Evolutionary conservation across 495 filamentous ascomycete genomes (phyloP).

Genomic region (Penicillium paxilli): DNA sequence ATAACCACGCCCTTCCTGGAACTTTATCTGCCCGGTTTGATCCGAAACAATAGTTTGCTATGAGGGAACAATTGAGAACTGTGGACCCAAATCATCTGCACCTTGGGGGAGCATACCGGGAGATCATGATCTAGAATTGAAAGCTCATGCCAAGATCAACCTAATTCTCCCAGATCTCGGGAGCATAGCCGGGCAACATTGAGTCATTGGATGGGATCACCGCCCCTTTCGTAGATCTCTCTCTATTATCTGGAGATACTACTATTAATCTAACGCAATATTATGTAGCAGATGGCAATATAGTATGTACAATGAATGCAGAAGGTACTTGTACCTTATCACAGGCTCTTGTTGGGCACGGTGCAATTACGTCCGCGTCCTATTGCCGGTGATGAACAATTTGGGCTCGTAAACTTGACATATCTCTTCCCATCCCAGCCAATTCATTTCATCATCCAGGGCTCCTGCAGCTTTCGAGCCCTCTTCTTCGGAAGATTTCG

Average conservation of each 20-base stretch:
- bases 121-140: background rate
- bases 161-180: too few relatives aligned
- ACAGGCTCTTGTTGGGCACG: background rate
- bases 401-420: background rate
- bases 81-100: background rate
- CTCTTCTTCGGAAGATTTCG: background rate
- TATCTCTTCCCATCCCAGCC: background rate
- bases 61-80: background rate
- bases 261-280: background rate
- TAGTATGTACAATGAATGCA: background rate
- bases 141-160: background rate
- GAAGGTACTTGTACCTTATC: background rate
- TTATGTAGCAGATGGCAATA: background rate
- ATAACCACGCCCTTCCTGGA: background rate
- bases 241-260: too few relatives aligned
- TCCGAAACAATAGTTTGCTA: conserved; percentile 1
- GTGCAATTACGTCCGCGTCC: background rate
- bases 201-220: too few relatives aligned
- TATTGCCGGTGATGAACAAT: background rate
- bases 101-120: background rate
- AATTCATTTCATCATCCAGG: background rate
- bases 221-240: too few relatives aligned
- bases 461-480: background rate
- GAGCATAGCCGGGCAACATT: too few relatives aligned
- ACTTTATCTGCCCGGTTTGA: conserved; percentile 13